A percentile compares a stretch with the other conserved stretches of the same genome.
Evolutionary conservation across 345 rosid species (phyloP).

Genomic region (Rhizophora mangle): DNA sequence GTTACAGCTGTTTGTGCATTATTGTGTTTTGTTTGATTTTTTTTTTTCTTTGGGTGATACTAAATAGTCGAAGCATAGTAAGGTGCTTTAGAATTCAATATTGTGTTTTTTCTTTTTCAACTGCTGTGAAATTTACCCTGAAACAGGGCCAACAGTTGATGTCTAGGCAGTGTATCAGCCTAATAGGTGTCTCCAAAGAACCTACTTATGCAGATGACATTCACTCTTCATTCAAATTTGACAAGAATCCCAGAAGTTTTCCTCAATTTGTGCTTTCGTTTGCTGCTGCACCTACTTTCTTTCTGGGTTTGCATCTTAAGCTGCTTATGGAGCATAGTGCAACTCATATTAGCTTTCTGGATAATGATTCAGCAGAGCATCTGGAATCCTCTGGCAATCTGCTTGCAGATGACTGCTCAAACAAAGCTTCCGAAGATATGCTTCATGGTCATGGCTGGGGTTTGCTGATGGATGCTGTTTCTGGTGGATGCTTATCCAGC

Average conservation of each 20-base stretch:
- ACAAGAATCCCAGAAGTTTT: slow-evolving; percentile 28
- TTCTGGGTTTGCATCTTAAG: slow-evolving; percentile 59
- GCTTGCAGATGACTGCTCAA: slow-evolving; percentile 29
- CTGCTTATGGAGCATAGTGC: slow-evolving; percentile 53
- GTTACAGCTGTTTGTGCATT: background rate
- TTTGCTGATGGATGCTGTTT: slow-evolving; percentile 19
- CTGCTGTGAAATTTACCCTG: slow-evolving; percentile 17
- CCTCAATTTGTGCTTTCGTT: slow-evolving; percentile 52
- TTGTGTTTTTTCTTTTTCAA: background rate
- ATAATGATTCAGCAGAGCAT: slow-evolving; percentile 36
- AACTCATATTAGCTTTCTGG: slow-evolving; percentile 27
- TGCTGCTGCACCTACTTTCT: slow-evolving; percentile 57
- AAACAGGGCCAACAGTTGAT: slow-evolving; percentile 50
- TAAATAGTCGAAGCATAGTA: background rate
- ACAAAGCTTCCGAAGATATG: slow-evolving; percentile 27
- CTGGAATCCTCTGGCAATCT: slow-evolving; percentile 32
- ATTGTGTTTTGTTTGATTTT: background rate
- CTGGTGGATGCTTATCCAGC: slow-evolving; percentile 14
- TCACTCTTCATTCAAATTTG: slow-evolving; percentile 28
- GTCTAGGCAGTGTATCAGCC: slow-evolving; percentile 34
- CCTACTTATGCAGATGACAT: slow-evolving; percentile 22
- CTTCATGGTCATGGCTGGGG: slow-evolving; percentile 14
- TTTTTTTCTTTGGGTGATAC: background rate
- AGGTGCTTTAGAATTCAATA: background rate
- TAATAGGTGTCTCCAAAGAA: slow-evolving; percentile 34